Conservation (phyloP, 495 filamentous ascomycete species). For the Cryomyces antarcticus region DNA sequence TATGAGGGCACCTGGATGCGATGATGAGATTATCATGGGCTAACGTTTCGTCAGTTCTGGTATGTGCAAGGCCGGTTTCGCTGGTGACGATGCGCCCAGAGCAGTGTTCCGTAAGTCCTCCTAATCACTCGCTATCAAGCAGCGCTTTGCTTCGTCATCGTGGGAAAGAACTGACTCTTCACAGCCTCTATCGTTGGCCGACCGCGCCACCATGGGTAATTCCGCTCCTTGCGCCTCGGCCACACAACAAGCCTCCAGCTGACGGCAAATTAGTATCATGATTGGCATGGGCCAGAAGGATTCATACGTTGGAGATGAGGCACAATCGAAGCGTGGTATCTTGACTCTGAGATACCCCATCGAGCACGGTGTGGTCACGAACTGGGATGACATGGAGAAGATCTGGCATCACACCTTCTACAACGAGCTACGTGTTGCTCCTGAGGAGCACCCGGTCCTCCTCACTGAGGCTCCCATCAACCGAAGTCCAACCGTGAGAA, state of each 20-base stretch:
- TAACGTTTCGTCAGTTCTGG: constrained; percentile 49
- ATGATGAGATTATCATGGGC: no score
- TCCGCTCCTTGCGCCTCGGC: constrained; percentile 10
- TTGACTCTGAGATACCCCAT: constrained; percentile 97
- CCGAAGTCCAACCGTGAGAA: constrained; percentile 99
- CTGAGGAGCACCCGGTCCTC: constrained; percentile 98
- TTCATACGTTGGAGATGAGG: constrained; percentile 99
- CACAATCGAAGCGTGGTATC: constrained; percentile 99
- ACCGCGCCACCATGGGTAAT: constrained; percentile 99
- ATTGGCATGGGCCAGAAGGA: constrained; percentile 99
- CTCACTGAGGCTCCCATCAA: constrained; percentile 99
- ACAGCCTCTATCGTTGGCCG: constrained; percentile 96
- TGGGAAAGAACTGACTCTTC: constrained; percentile 9
- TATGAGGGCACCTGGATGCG: no score
- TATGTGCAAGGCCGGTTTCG: constrained; percentile 99
- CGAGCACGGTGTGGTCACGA: constrained; percentile 99
- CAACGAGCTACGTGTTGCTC: constrained; percentile 98
- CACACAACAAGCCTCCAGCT: constrained; percentile 8
- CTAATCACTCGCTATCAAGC: no score
- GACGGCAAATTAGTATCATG: constrained; percentile 66
- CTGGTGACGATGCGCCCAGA: constrained; percentile 98
- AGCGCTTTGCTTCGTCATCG: neutral
- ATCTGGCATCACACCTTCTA: constrained; percentile 99
- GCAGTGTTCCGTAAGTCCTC: constrained; percentile 96
- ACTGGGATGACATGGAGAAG: constrained; percentile 99